Conservation (phyloP, 1,284 basidiomycete species). For the Austroboletus niveus region DNA sequence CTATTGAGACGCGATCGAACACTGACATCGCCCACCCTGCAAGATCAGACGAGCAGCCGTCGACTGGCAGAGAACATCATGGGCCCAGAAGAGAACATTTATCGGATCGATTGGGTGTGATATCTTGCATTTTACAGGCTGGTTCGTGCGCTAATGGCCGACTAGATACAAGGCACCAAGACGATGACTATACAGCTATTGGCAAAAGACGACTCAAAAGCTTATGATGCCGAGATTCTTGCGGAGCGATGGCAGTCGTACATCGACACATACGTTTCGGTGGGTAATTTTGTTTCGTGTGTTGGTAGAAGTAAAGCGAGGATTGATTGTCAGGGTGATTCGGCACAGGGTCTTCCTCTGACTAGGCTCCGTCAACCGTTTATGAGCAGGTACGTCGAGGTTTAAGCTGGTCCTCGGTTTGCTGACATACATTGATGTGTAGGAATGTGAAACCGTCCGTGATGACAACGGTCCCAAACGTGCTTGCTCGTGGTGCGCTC, state of each 20-base stretch:
- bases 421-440: not conserved
- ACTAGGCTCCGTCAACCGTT: conserved; percentile 67
- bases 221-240: conserved; percentile 82
- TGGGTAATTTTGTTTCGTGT: conserved; percentile 37
- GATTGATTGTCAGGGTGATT: conserved; percentile 42
- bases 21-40: conserved; percentile 59
- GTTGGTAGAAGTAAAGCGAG: conserved; percentile 1
- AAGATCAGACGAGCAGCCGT: conserved; percentile 85
- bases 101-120: conserved; percentile 88
- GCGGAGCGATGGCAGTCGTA: conserved; percentile 89
- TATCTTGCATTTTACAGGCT: not conserved
- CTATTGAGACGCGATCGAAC: conserved; percentile 79
- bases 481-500: conserved; percentile 56
- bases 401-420: not conserved
- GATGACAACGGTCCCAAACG: conserved; percentile 39
- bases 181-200: conserved; percentile 84
- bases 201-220: conserved; percentile 84
- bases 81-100: conserved; percentile 89
- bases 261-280: conserved; percentile 84
- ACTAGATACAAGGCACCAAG: conserved; percentile 66
- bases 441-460: conserved; percentile 46
- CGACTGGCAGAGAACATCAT: conserved; percentile 82
- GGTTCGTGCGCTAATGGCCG: conserved; percentile 6
- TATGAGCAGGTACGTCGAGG: conserved; percentile 60
- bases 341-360: conserved; percentile 49